phyloP scores from a whole-genome alignment of 805 yeast genomes.

The Candida gorgasii region DNA sequence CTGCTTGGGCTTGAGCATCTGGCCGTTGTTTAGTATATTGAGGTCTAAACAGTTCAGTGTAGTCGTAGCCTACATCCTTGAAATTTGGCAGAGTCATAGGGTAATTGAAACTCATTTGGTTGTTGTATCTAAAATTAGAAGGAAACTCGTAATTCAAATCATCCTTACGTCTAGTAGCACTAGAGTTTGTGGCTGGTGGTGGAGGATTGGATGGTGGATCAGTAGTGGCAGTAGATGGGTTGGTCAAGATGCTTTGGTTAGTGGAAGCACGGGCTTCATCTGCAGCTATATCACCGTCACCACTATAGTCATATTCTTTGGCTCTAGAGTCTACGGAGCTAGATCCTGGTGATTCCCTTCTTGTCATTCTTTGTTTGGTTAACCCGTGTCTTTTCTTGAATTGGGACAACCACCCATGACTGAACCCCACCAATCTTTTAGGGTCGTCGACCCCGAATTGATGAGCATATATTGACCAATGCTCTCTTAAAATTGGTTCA shows the following conservation, averaged over 20 bases:
- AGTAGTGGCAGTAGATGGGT: constrained; percentile 3
- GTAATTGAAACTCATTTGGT: constrained; percentile 16
- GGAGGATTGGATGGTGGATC: constrained; percentile 3
- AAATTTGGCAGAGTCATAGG: constrained; percentile 13
- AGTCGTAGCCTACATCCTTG: constrained; percentile 11
- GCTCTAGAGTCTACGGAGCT: constrained; percentile 3
- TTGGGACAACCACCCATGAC: constrained; percentile 65
- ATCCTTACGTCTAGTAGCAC: constrained; percentile 18
- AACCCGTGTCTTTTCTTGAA: constrained; percentile 61
- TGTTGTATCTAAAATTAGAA: constrained; percentile 12
- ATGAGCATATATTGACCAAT: constrained; percentile 57
- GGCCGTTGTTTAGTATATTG: constrained; percentile 27
- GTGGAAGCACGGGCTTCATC: constrained; percentile 1
- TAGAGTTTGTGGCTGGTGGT: constrained; percentile 17
- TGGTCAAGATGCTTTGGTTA: constrained; percentile 3
- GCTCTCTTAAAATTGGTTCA: constrained; percentile 56
- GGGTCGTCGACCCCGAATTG: constrained; percentile 61
- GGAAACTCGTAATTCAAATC: constrained; percentile 8
- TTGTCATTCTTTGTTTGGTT: constrained; percentile 30
- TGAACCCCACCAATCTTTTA: constrained; percentile 52
- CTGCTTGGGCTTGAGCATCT: constrained; percentile 16
- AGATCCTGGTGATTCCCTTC: constrained; percentile 1
- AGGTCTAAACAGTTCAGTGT: constrained; percentile 22
- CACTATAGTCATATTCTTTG: constrained; percentile 1
- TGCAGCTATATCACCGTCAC: neutral